Conservation (phyloP, 1,139 yeast species). For the Geotrichum klebahnii region DNA sequence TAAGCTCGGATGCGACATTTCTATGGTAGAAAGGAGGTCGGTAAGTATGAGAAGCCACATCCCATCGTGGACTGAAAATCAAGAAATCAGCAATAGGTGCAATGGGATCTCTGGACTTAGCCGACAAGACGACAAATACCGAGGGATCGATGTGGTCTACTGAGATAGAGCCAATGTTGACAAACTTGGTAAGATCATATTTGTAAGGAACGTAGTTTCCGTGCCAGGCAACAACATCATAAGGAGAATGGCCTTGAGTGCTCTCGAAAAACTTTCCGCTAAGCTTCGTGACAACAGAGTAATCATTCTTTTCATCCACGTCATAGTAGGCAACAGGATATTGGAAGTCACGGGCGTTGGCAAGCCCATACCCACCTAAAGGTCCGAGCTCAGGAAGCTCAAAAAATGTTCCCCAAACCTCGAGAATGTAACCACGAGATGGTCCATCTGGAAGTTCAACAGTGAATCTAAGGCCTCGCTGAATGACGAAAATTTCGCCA, state of each 20-base stretch:
- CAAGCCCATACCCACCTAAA: constrained; percentile 35
- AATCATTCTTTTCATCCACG: constrained; percentile 22
- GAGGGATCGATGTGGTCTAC: constrained; percentile 36
- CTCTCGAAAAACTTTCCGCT: constrained; percentile 32
- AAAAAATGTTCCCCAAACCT: constrained; percentile 32
- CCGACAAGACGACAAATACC: constrained; percentile 34
- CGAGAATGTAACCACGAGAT: constrained; percentile 33
- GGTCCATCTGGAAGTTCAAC: constrained; percentile 22
- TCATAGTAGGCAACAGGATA: constrained; percentile 30
- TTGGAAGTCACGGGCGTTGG: constrained; percentile 35
- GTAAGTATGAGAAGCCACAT: constrained; percentile 35
- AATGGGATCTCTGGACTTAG: constrained; percentile 31
- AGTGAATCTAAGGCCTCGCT: constrained; percentile 33
- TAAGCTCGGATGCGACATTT: constrained; percentile 35
- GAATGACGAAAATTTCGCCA: constrained; percentile 35
- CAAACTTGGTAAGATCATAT: constrained; percentile 34
- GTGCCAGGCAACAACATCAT: constrained; percentile 37
- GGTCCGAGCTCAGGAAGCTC: constrained; percentile 37
- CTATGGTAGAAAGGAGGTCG: constrained; percentile 38
- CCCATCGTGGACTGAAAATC: constrained; percentile 37
- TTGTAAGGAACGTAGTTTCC: constrained; percentile 36
- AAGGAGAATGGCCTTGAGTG: constrained; percentile 33
- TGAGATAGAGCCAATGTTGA: constrained; percentile 34
- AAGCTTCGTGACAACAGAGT: constrained; percentile 29
- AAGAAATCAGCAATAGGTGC: constrained; percentile 37